Evolutionary conservation across 148 eudicot genomes (phyloP).

Genomic region (Tetragonia tetragonoides): DNA sequence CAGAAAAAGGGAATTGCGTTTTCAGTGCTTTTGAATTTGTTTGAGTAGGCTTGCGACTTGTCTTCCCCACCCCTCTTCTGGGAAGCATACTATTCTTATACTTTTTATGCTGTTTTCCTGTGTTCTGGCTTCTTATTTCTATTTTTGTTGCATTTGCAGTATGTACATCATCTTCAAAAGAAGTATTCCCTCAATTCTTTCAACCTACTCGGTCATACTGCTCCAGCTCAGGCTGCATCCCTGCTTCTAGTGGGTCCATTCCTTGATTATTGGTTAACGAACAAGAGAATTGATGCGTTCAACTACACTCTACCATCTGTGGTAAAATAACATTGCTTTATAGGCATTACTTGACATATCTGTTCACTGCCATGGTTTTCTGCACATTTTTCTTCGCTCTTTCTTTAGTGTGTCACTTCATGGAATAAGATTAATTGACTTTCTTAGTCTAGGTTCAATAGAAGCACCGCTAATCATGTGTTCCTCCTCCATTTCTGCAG

Average conservation of each 20-base stretch:
- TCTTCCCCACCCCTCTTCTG: background rate
- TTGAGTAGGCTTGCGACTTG: background rate
- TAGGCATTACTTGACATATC: background rate
- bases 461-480: slow-evolving; percentile 17
- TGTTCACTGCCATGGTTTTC: background rate
- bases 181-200: slow-evolving; percentile 75
- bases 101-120: background rate
- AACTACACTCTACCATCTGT: slow-evolving; percentile 49
- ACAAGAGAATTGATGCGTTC: slow-evolving; percentile 59
- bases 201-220: slow-evolving; percentile 74
- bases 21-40: background rate
- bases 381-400: background rate
- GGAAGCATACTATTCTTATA: background rate
- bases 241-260: slow-evolving; percentile 66
- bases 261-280: slow-evolving; percentile 71
- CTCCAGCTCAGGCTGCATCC: slow-evolving; percentile 70
- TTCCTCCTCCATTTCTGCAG: slow-evolving; percentile 36
- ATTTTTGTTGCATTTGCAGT: slow-evolving; percentile 43
- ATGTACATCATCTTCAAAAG: slow-evolving; percentile 66
- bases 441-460: background rate
- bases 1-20: background rate
- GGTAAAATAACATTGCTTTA: slow-evolving; percentile 27
- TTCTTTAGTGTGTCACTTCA: background rate
- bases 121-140: slow-evolving; percentile 7
- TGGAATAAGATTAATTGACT: background rate